phyloP scores from a whole-genome alignment of 1,139 yeast genomes.

The Blastobotrys arbuscula region DNA sequence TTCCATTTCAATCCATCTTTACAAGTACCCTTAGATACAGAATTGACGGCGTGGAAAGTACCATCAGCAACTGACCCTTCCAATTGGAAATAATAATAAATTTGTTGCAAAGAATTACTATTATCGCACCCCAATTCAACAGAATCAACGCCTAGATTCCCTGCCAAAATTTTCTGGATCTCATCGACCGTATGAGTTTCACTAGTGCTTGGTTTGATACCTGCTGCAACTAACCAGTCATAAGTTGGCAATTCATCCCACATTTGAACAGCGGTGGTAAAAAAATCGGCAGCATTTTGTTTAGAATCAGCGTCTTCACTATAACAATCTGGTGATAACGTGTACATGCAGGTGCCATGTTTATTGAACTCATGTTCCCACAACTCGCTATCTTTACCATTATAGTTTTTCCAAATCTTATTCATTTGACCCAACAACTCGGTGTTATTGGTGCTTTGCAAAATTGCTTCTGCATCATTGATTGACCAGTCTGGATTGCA shows the following conservation, averaged over 20 bases:
- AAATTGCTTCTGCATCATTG: constrained; percentile 47
- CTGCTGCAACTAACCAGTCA: constrained; percentile 58
- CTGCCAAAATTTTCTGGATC: constrained; percentile 56
- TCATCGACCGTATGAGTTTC: constrained; percentile 61
- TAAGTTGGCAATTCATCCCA: constrained; percentile 66
- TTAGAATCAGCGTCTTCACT: constrained; percentile 35
- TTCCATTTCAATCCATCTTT: constrained; percentile 61
- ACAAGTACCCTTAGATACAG: constrained; percentile 50
- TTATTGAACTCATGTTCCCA: constrained; percentile 96
- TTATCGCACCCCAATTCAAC: constrained; percentile 45
- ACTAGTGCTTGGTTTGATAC: constrained; percentile 59
- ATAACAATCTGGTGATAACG: constrained; percentile 71
- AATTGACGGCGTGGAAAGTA: constrained; percentile 60
- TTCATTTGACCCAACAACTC: constrained; percentile 55
- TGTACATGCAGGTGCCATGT: constrained; percentile 89
- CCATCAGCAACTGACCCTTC: constrained; percentile 69
- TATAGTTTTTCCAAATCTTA: constrained; percentile 68
- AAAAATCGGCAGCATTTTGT: constrained; percentile 75
- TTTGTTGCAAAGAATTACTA: constrained; percentile 50
- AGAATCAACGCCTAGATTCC: constrained; percentile 31
- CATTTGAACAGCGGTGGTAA: constrained; percentile 56
- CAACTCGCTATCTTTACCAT: constrained; percentile 64
- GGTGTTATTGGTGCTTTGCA: constrained; percentile 41
- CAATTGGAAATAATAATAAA: constrained; percentile 85
- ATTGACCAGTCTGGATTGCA: constrained; percentile 63